Evolutionary conservation across 441 rosid species (phyloP), one percentile per base, ranked within the genome.

Genomic region (Pelargonium fulgidum): DNA sequence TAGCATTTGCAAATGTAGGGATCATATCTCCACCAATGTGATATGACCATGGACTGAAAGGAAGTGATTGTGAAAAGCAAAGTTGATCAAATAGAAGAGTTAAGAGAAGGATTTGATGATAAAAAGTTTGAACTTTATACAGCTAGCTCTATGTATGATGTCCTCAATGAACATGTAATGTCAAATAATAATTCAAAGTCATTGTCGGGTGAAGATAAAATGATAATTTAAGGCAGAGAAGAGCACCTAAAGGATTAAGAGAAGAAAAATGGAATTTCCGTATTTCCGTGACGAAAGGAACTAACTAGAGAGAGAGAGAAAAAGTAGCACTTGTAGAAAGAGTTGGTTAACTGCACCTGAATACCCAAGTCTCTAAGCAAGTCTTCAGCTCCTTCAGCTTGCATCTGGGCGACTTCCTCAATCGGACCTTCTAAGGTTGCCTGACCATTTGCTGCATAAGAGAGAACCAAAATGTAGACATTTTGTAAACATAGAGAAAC

Each of bases 341-440:
- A 42, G 26, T 7, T 9, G 20, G 62, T 50, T 12, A 17, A 72
- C 76, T 78, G 75, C 79, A 93, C 99, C 84, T 86, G 87, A 72
- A 93, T 89, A 78, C 90, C 96, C 82, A 91, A 66, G 77, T 89
- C 78, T 68, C 66, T 74, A 67, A 91, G 88, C 80, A 93, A 84
- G 77, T 74, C 73, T 70, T 84, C 89, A 68, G 97, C 99, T 6
- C 84, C 91, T 77, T 81, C 83, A 20, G 97, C 87, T 77, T 93
- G 89, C 62, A 77, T 66, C 70, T 81, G 80, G 44, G 99, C 99
- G 20, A 93, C 92, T 73, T 91, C 87, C 84, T 91, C 97, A 72
- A 91, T 93, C n/a, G 98, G 97, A 73, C 98, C 97, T 76, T 85
- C 83, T 71, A 92, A 75, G 66, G 87, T 76, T 24, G 78, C 80